Base-by-base conservation (phyloP, 768 basidiomycete genomes). In the Hebeloma cylindrosporum region DNA sequence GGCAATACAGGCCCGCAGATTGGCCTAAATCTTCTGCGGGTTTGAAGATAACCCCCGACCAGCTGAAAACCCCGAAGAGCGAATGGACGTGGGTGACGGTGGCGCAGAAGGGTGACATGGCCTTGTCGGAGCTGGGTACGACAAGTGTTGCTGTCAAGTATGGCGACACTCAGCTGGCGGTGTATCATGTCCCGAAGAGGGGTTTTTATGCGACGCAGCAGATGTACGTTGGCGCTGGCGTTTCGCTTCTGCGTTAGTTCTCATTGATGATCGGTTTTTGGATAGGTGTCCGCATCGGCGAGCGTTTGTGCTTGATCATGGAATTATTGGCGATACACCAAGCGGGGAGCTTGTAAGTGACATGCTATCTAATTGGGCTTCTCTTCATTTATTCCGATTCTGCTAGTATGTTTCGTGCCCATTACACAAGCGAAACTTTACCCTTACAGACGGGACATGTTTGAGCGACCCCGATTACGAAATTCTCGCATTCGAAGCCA, bases 181-280 rank as follows among this genome's bases (percentile, higher is more conserved):
- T 88, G 21, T 89, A 79, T 60, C 77, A 80, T 56, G 72, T 87
- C 16, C 80, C 83, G 0, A 64, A 66, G 1, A 68, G 72, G 31
- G 79, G 78, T 0, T 75, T 77, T 53, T 88, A 76, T 56, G 82
- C 82, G 1, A 82, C 80, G 2, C 85, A 88, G 57, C 84, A 87
- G 61, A 78, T 85, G 65, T n/a, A n/a, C n/a, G n/a, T n/a, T n/a
- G n/a, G n/a, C n/a, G n/a, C n/a, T n/a, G n/a, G n/a, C n/a, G n/a
- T n/a, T n/a, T n/a, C n/a, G n/a, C n/a, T n/a, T n/a, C n/a, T n/a
- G n/a, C n/a, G n/a, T n/a, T n/a, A n/a, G n/a, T n/a, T n/a, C n/a
- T n/a, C n/a, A n/a, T n/a, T n/a, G n/a, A n/a, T n/a, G n/a, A n/a
- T n/a, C n/a, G n/a, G n/a, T n/a, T n/a, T n/a, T n/a, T n/a, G n/a